Percentiles rank a stretch among this genome's conserved stretches.
These are phyloP conservation scores for Monosporascus sp. DNA, from an alignment of 2,329 filamentous ascomycete species.

Conservation along the genomic window DNA sequence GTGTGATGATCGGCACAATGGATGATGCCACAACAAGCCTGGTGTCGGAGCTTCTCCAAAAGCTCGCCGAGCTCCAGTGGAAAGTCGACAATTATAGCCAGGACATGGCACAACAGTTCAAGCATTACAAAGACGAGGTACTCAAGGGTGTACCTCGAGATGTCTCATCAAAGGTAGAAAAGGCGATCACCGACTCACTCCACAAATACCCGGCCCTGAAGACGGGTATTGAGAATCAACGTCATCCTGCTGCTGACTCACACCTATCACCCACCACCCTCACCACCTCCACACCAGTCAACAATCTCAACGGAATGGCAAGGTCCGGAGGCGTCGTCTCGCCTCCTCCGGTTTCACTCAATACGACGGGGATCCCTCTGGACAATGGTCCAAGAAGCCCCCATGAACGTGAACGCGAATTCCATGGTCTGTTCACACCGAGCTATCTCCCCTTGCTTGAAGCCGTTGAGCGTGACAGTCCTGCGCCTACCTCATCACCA, in stretches of 20 bases:
- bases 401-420: slow-evolving; percentile 53
- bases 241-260: not conserved
- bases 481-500: slow-evolving; percentile 6
- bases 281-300: slow-evolving; percentile 10
- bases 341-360: slow-evolving; percentile 35
- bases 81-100: slow-evolving; percentile 52
- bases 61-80: slow-evolving; percentile 51
- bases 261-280: slow-evolving; percentile 1
- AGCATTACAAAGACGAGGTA: slow-evolving; percentile 46
- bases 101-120: slow-evolving; percentile 53
- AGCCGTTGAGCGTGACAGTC: slow-evolving; percentile 27
- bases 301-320: slow-evolving; percentile 12
- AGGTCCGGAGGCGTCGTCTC: slow-evolving; percentile 24
- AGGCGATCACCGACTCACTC: slow-evolving; percentile 39
- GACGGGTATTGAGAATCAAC: slow-evolving; percentile 26
- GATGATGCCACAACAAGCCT: slow-evolving; percentile 45
- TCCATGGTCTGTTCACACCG: slow-evolving; percentile 59
- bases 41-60: slow-evolving; percentile 46
- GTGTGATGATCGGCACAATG: slow-evolving; percentile 30
- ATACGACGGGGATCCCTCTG: slow-evolving; percentile 31
- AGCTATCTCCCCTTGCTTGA: slow-evolving; percentile 59
- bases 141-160: slow-evolving; percentile 42
- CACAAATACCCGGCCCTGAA: slow-evolving; percentile 41
- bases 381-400: slow-evolving; percentile 36
- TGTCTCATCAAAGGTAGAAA: slow-evolving; percentile 41